These are phyloP conservation scores for Tillandsia leiboldiana DNA, from an alignment of 176 grass and related monocot species.

Conservation along the genomic window DNA sequence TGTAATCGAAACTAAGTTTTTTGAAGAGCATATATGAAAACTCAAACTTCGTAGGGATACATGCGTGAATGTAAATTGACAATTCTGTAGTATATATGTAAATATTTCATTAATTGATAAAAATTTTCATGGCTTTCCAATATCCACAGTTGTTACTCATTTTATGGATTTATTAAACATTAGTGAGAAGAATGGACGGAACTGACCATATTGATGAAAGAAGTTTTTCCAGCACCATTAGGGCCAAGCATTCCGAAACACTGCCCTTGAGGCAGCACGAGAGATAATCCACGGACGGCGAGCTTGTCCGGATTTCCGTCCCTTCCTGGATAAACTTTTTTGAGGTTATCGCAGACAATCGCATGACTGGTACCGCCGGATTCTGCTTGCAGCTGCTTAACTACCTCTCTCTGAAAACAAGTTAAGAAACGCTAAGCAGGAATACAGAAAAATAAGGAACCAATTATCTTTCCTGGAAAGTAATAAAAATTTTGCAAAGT, in stretches of 20 bases:
- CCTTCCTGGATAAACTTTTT: constrained; percentile 65
- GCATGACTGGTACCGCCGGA: constrained; percentile 35
- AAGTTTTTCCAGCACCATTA: constrained; percentile 93
- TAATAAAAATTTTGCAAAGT: too few species aligned
- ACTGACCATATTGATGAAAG: constrained; percentile 92
- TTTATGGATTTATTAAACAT: too few species aligned
- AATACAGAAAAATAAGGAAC: constrained; percentile 1
- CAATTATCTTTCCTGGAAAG: too few species aligned
- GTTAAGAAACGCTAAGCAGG: constrained; percentile 7
- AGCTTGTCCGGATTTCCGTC: constrained; percentile 88
- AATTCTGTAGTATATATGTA: too few species aligned
- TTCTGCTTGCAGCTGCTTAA: constrained; percentile 53
- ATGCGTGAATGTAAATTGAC: too few species aligned
- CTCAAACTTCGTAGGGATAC: too few species aligned
- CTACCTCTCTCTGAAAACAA: constrained; percentile 53
- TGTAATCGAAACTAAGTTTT: not conserved
- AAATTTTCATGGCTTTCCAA: too few species aligned
- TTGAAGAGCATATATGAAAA: not conserved
- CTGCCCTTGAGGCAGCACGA: constrained; percentile 75
- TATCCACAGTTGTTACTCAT: too few species aligned
- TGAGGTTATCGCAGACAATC: constrained; percentile 66
- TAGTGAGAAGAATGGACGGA: not conserved
- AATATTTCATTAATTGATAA: too few species aligned
- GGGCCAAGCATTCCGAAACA: constrained; percentile 98
- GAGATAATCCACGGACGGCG: constrained; percentile 81